These are phyloP conservation scores for Rhynchosporium secalis DNA, from an alignment of 2,329 filamentous ascomycete genomes.

Conservation along the genomic window DNA sequence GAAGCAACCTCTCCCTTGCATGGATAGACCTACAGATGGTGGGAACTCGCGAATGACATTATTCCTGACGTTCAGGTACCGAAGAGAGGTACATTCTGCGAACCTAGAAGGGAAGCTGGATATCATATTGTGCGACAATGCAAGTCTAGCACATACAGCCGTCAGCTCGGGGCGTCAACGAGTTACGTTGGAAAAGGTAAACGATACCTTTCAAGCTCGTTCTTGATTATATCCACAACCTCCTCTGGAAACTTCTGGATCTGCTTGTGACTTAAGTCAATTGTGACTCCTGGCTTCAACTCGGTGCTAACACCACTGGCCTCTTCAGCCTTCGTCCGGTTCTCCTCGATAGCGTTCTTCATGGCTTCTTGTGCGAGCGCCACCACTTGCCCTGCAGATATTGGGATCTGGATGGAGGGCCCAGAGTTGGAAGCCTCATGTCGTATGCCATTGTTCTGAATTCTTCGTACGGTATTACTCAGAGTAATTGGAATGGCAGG, in stretches of 20 bases:
- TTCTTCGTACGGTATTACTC: conserved; percentile 35
- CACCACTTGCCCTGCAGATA: conserved; percentile 65
- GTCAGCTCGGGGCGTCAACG: conserved; percentile 37
- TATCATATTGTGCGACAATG: conserved; percentile 78
- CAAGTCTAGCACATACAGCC: conserved; percentile 55
- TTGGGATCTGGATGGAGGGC: conserved; percentile 51
- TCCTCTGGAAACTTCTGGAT: conserved; percentile 53
- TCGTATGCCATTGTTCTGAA: conserved; percentile 50
- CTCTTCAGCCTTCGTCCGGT: conserved; percentile 62
- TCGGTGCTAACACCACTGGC: conserved; percentile 59
- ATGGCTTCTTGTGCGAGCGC: conserved; percentile 66
- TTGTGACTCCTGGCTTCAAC: conserved; percentile 67
- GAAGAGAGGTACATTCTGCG: conserved; percentile 72
- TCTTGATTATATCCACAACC: conserved; percentile 42
- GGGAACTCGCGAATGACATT: conserved; percentile 71
- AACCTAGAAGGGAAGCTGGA: conserved; percentile 69
- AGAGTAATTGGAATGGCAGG: conserved; percentile 36
- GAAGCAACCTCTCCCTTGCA: neutral
- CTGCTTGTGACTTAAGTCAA: conserved; percentile 74
- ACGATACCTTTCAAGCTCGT: conserved; percentile 40
- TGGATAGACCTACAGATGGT: conserved; percentile 53
- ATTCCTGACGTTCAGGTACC: conserved; percentile 78
- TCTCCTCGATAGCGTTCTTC: conserved; percentile 65
- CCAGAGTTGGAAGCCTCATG: conserved; percentile 46
- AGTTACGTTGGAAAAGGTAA: conserved; percentile 18